Evolutionary conservation across 768 basidiomycete species (phyloP).

Genomic region (Suillus sp.): DNA sequence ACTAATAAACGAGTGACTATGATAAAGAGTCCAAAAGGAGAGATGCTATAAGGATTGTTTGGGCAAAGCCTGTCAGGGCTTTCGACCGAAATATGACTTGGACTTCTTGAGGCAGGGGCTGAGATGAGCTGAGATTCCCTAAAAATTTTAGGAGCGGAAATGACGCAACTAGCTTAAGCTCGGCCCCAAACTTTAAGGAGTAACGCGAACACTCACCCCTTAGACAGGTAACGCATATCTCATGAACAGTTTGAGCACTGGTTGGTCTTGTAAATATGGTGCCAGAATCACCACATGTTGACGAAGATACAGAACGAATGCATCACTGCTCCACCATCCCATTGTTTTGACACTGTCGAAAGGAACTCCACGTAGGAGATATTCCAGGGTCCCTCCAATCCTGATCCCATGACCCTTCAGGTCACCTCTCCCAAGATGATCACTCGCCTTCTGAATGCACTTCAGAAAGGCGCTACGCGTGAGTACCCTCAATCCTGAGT

Average conservation of each 20-base stretch:
- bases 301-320: conserved; percentile 32
- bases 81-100: background rate
- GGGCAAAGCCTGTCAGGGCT: background rate
- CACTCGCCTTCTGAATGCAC: background rate
- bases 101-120: background rate
- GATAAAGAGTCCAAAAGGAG: too few relatives aligned
- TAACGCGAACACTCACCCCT: accelerated
- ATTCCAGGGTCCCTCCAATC: conserved; percentile 32
- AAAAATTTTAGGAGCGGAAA: background rate
- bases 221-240: background rate
- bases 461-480: background rate
- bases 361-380: conserved; percentile 29
- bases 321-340: conserved; percentile 39
- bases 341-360: conserved; percentile 38
- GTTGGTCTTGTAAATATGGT: conserved; percentile 27
- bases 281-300: conserved; percentile 32
- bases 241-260: background rate
- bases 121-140: background rate
- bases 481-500: background rate
- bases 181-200: background rate
- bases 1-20: too few relatives aligned
- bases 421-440: conserved; percentile 18
- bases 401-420: conserved; percentile 32
- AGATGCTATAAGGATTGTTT: background rate
- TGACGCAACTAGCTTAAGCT: background rate